Conservation (phyloP, 2,329 filamentous ascomycete species). For the Penicillium sp. region DNA sequence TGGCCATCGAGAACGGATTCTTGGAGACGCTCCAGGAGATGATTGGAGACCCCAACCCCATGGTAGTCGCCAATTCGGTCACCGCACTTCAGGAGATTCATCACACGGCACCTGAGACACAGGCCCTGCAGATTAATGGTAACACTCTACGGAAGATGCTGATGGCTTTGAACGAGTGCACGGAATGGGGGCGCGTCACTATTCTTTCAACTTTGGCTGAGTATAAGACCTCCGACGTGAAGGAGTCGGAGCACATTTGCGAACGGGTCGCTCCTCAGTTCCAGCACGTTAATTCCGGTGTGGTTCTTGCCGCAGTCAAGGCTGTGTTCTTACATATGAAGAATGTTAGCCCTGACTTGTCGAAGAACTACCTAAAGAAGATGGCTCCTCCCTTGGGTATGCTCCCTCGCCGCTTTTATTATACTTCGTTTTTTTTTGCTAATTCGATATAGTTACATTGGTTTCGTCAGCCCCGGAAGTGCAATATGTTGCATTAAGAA, state of each 20-base stretch:
- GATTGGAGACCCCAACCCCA: conserved; percentile 96
- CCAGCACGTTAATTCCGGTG: conserved; percentile 96
- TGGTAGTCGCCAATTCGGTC: conserved; percentile 98
- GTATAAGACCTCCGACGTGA: conserved; percentile 81
- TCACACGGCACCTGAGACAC: conserved; percentile 87
- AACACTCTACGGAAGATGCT: conserved; percentile 89
- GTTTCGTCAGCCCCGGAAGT: conserved; percentile 95
- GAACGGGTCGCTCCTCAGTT: conserved; percentile 95
- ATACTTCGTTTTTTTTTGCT: conserved; percentile 14
- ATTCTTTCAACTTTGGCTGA: conserved; percentile 87
- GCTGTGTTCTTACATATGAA: conserved; percentile 97
- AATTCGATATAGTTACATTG: conserved; percentile 70
- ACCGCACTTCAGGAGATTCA: conserved; percentile 88
- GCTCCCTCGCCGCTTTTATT: conserved; percentile 24
- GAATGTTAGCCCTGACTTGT: conserved; percentile 72
- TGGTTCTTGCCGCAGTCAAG: conserved; percentile 96
- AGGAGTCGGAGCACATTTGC: conserved; percentile 97
- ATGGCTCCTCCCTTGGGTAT: conserved; percentile 93
- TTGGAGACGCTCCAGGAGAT: conserved; percentile 90
- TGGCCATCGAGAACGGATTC: conserved; percentile 97
- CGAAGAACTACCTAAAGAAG: conserved; percentile 89
- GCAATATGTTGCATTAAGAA: conserved; percentile 92
- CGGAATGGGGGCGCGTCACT: conserved; percentile 95
- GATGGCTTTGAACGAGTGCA: conserved; percentile 96
- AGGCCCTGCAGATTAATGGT: conserved; percentile 78